These are phyloP conservation scores for Laburnicola sp. DNA, from an alignment of 2,329 filamentous ascomycete genomes.

Conservation along the genomic window DNA sequence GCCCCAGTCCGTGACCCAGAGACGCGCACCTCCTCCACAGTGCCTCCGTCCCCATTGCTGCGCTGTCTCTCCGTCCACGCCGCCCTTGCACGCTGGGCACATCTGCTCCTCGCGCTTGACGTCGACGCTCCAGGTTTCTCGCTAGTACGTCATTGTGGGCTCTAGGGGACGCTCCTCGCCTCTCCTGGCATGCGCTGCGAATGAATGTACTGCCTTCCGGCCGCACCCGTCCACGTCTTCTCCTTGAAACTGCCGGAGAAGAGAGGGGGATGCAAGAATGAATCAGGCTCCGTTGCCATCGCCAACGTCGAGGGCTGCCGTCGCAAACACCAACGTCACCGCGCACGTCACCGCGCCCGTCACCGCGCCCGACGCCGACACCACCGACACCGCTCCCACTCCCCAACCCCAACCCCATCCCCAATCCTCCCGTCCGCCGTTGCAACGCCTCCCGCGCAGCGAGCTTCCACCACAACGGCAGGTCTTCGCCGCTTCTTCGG, in stretches of 20 bases:
- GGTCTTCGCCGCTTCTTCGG: too few relatives aligned
- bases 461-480: too few relatives aligned
- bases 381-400: too few relatives aligned
- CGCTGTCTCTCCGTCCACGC: background rate
- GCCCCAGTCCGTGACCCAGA: background rate
- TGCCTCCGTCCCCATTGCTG: background rate
- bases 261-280: constrained; percentile 37
- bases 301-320: constrained; percentile 21
- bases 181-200: constrained; percentile 7
- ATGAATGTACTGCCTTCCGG: constrained; percentile 17
- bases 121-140: constrained; percentile 2
- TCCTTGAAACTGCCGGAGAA: constrained; percentile 22
- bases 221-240: constrained; percentile 21
- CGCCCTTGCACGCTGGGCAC: background rate
- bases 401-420: too few relatives aligned
- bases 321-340: constrained; percentile 10
- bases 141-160: constrained; percentile 20
- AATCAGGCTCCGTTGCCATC: constrained; percentile 30
- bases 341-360: constrained; percentile 15
- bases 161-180: constrained; percentile 1
- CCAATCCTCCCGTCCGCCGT: too few relatives aligned
- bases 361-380: constrained; percentile 32
- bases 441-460: too few relatives aligned
- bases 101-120: constrained; percentile 5
- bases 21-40: background rate